phyloP scores from a whole-genome alignment of 192 early-diverging fungal genomes.

The Backusella macrospora region DNA sequence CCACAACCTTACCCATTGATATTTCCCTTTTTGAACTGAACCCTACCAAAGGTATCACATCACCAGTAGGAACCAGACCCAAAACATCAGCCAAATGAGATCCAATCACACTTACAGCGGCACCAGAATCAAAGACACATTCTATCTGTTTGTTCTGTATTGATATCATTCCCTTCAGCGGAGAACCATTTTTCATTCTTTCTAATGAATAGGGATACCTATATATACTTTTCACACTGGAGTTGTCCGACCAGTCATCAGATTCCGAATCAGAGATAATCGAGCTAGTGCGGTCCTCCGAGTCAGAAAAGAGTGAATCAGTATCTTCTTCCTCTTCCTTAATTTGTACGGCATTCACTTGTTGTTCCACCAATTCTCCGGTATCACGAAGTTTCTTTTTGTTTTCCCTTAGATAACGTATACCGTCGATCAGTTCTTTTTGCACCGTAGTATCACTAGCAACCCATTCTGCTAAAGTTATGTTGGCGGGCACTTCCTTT shows the following conservation, averaged over 20 bases:
- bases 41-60: neutral
- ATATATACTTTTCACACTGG: too few relatives aligned
- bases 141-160: neutral
- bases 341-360: too few relatives aligned
- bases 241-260: too few relatives aligned
- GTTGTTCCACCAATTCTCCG: too few relatives aligned
- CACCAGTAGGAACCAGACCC: neutral
- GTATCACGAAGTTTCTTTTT: neutral
- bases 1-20: neutral
- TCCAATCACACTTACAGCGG: conserved; percentile 7
- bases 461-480: neutral
- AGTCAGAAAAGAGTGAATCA: too few relatives aligned
- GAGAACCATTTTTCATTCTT: too few relatives aligned
- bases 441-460: neutral
- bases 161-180: neutral
- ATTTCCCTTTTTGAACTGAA: neutral
- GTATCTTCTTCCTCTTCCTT: too few relatives aligned
- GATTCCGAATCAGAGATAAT: too few relatives aligned
- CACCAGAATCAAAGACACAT: neutral
- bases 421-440: neutral
- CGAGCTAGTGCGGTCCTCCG: too few relatives aligned
- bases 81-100: neutral
- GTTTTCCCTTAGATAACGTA: neutral
- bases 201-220: too few relatives aligned
- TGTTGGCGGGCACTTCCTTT: too few relatives aligned